phyloP scores from a whole-genome alignment of 2,329 filamentous ascomycete genomes.

The Cercospora sp. region DNA sequence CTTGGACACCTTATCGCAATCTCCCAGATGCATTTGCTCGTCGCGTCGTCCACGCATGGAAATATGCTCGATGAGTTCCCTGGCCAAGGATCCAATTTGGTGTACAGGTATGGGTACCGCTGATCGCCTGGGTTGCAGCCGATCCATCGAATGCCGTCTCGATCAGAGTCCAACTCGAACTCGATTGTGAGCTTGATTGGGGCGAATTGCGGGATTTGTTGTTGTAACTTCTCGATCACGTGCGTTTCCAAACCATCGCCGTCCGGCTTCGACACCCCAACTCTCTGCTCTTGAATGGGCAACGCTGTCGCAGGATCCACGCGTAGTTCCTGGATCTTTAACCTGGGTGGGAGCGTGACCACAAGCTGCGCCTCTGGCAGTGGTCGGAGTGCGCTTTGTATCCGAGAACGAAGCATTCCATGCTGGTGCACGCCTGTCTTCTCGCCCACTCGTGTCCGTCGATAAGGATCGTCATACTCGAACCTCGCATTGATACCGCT shows the following conservation, averaged over 20 bases:
- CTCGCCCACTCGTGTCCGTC: slow-evolving; percentile 62
- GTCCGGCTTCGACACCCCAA: slow-evolving; percentile 36
- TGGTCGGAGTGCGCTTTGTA: slow-evolving; percentile 59
- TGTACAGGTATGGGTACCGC: slow-evolving; percentile 89
- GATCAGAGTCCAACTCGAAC: slow-evolving; percentile 71
- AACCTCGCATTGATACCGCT: slow-evolving; percentile 45
- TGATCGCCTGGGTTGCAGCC: slow-evolving; percentile 77
- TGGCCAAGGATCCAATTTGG: slow-evolving; percentile 74
- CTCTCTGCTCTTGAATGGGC: slow-evolving; percentile 48
- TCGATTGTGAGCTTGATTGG: slow-evolving; percentile 70
- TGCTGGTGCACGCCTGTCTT: slow-evolving; percentile 70
- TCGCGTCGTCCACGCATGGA: slow-evolving; percentile 85
- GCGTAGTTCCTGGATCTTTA: slow-evolving; percentile 63
- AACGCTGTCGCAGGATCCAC: slow-evolving; percentile 40
- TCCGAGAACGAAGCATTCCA: slow-evolving; percentile 69
- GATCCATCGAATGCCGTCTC: slow-evolving; percentile 90
- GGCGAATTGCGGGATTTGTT: slow-evolving; percentile 51
- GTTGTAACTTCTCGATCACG: slow-evolving; percentile 31
- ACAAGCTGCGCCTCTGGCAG: slow-evolving; percentile 59
- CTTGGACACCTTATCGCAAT: slow-evolving; percentile 82
- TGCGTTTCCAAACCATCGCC: slow-evolving; percentile 37
- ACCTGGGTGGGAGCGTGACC: slow-evolving; percentile 60
- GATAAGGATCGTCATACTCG: slow-evolving; percentile 65
- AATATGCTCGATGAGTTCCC: slow-evolving; percentile 85
- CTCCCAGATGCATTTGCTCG: slow-evolving; percentile 81